Base-by-base conservation (phyloP, 352 stramenopile genomes). In the Phytophthora sojae region DNA sequence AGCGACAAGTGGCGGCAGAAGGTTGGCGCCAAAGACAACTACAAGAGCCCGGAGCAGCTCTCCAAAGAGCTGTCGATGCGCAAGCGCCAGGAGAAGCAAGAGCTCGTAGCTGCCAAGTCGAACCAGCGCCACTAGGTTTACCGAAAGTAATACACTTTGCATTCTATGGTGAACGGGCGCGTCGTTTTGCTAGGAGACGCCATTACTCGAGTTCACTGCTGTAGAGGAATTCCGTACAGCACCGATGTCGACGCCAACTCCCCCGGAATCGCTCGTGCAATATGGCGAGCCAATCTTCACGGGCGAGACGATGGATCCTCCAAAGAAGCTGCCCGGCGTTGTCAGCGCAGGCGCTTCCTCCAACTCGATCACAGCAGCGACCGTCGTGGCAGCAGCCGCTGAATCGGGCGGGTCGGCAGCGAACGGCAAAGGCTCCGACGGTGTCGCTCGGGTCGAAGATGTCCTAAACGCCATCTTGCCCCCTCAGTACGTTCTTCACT, bases 251-350 rank as follows among this genome's bases (percentile, higher is more conserved):
- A 72, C 77, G 6, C 88, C 86, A 3, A 83, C 63, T 25, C 89
- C 86, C 49, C 93, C 93, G 39, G 88, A 97, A 76, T 97, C 85
- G 30, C 82, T 98, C 8, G 84, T 98, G 64, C 92, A 92, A 52
- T 97, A 94, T 75, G 86, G 92, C 21, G 88, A 94, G 35, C 91
- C 93, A 29, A 95, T 98, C 72, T 98, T 97, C 75, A 96, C 89
- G 9, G 93, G 92, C 8, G 87, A 97, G 67, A 86, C 79, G 15
- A 67, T 89, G 6, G 85, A 91, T 35, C 77, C 83, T 25, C 65
- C 69, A n/a, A 92, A 88, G 70, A 88, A 82, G 52, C 63, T 62
- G 15, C 60, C 54, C 26, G 52, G 59, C 50, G 51, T 53, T 49
- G 53, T 44, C 26, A 77, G 74, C 49, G 39, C 61, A 15, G 35